Base-by-base conservation (phyloP, 2,329 filamentous ascomycete species). In the Nothophoma quercina region DNA sequence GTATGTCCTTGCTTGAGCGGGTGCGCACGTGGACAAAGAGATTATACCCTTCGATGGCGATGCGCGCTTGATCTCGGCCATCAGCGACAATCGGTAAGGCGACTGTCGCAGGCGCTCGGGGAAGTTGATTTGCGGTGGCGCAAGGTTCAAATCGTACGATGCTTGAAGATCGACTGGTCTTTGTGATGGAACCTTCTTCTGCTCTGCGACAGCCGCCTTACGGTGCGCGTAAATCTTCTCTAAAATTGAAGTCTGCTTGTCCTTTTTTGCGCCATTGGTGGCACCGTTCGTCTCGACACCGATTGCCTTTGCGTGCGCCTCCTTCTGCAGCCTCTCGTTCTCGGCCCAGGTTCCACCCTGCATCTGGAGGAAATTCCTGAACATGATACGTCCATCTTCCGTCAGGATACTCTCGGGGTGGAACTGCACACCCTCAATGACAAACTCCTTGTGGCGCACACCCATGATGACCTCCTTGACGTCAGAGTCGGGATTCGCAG, bases 331-430 rank as follows among this genome's bases (percentile, higher is more conserved):
- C 32, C 73, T 77, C 48, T 87, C 83, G 65, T 93, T 93, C 67
- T 93, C 91, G 43, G 84, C 84, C 95, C 95, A 99, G 39, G 92
- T 97, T 19, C 95, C 95, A 16, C 91, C 90, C 64, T 88, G 90
- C 83, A 96, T 88, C 51, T 82, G 83, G 55, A 99, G 78, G 73
- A 99, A 99, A 75, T 98, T 99, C 69, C 86, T 88, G 71, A 99
- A 85, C 90, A 99, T 97, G 28, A 84, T 78, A 28, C 93, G 87
- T 3, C 96, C 95, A 52, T 95, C 86, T 36, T 89, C 91, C 0
- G 93, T 97, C 43, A 99, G 79, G 51, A 99, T 99, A 72, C 93
- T 98, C 76, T 99, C 95, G 0, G 95, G 95, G 65, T 99, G 95
- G 66, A 98, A 99, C 71, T 99, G 95, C 13, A 99, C 95, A 32